Conservation (phyloP, 371 early-diverging fungal species). For the Syncephalis plumigaleata region DNA sequence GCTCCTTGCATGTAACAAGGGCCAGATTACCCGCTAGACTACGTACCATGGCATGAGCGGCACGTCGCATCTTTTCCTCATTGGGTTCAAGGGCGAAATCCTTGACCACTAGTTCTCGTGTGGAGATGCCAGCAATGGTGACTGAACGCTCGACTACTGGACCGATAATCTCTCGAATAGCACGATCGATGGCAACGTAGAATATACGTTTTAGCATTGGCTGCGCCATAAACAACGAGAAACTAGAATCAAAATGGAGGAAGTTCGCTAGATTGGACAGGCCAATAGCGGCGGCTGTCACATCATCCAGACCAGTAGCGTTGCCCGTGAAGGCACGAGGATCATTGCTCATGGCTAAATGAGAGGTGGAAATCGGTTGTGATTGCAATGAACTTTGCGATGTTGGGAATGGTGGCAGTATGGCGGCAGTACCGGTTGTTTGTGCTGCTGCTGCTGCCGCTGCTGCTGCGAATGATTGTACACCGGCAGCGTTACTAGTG, state of each 20-base stretch:
- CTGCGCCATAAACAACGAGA: constrained; percentile 54
- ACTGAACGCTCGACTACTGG: constrained; percentile 87
- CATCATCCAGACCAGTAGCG: constrained; percentile 3
- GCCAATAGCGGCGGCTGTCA: constrained; percentile 11
- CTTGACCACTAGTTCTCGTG: constrained; percentile 76
- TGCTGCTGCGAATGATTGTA: neutral
- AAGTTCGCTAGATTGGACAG: constrained; percentile 45
- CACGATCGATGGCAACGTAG: constrained; percentile 68
- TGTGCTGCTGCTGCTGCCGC: neutral
- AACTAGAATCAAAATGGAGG: constrained; percentile 48
- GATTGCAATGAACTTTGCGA: neutral
- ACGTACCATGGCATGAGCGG: constrained; percentile 87
- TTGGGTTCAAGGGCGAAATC: constrained; percentile 89
- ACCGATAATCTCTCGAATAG: constrained; percentile 65
- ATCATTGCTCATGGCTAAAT: too few species aligned
- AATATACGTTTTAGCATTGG: constrained; percentile 71
- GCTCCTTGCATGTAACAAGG: constrained; percentile 84
- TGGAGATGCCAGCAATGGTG: constrained; percentile 77
- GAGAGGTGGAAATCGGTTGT: neutral
- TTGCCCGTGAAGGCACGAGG: too few species aligned
- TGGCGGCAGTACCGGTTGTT: neutral
- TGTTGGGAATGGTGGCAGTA: neutral
- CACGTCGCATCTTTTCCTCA: constrained; percentile 78
- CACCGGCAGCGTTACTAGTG: neutral
- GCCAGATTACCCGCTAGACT: constrained; percentile 69